Evolutionary conservation across 2,329 filamentous ascomycete species (phyloP).

Genomic region (Fusarium sp.): DNA sequence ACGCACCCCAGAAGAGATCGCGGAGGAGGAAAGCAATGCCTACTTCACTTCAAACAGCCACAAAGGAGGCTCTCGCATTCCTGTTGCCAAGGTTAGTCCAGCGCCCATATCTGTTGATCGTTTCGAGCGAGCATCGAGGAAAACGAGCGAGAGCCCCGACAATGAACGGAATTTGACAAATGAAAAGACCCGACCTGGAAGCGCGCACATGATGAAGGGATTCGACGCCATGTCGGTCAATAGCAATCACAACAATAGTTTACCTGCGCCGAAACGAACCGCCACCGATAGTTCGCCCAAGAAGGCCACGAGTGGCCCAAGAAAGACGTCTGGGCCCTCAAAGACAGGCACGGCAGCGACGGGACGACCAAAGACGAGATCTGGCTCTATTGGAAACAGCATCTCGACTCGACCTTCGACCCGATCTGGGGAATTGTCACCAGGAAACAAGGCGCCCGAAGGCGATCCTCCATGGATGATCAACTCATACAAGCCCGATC

Average conservation of each 20-base stretch:
- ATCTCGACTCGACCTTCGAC: slow-evolving; percentile 68
- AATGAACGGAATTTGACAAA: slow-evolving; percentile 65
- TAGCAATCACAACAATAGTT: slow-evolving; percentile 19
- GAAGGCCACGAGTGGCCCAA: slow-evolving; percentile 53
- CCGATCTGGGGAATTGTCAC: slow-evolving; percentile 65
- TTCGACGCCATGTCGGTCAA: slow-evolving; percentile 34
- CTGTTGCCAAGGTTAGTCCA: slow-evolving; percentile 82
- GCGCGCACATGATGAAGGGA: slow-evolving; percentile 67
- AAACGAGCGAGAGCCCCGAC: slow-evolving; percentile 63
- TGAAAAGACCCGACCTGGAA: slow-evolving; percentile 73
- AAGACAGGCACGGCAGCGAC: slow-evolving; percentile 51
- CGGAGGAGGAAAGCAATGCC: slow-evolving; percentile 62
- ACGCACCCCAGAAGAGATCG: slow-evolving; percentile 80
- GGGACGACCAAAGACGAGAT: slow-evolving; percentile 70
- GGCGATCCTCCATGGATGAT: slow-evolving; percentile 96
- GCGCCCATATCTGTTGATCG: slow-evolving; percentile 77
- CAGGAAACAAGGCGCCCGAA: slow-evolving; percentile 75
- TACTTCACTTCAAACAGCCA: slow-evolving; percentile 62
- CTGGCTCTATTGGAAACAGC: slow-evolving; percentile 59
- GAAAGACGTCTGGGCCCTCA: slow-evolving; percentile 57
- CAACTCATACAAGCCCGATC: slow-evolving; percentile 94
- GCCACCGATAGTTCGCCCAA: slow-evolving; percentile 63
- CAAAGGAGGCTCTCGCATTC: slow-evolving; percentile 82
- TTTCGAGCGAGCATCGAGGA: slow-evolving; percentile 78
- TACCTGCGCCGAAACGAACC: slow-evolving; percentile 52